Evolutionary conservation across 2,329 filamentous ascomycete genomes (phyloP).

Genomic region (Penicillium sp.): DNA sequence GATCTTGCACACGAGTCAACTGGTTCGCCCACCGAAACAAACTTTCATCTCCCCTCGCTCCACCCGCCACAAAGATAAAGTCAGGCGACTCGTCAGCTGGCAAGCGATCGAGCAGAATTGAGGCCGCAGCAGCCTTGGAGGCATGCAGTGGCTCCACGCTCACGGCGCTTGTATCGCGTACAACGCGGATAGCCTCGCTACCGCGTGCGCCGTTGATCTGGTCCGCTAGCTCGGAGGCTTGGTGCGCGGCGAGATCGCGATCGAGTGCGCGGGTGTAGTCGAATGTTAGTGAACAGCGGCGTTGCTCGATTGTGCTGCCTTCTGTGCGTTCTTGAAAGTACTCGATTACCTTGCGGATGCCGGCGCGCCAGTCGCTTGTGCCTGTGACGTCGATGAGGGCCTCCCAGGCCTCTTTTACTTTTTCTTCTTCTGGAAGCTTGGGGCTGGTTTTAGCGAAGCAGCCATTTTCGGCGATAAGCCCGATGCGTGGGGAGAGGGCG

Average conservation of each 20-base stretch:
- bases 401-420: slow-evolving; percentile 65
- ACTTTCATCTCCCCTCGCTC: slow-evolving; percentile 84
- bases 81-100: slow-evolving; percentile 62
- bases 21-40: slow-evolving; percentile 93
- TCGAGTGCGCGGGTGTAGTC: slow-evolving; percentile 80
- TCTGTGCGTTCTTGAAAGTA: slow-evolving; percentile 90
- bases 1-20: slow-evolving; percentile 44
- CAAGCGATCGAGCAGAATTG: slow-evolving; percentile 64
- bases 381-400: slow-evolving; percentile 70
- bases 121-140: slow-evolving; percentile 79
- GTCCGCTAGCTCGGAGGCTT: slow-evolving; percentile 83
- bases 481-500: slow-evolving; percentile 67
- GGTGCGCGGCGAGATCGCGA: slow-evolving; percentile 70
- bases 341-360: slow-evolving; percentile 75
- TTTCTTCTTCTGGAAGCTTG: slow-evolving; percentile 44
- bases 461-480: slow-evolving; percentile 89
- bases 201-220: slow-evolving; percentile 93
- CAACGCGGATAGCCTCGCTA: slow-evolving; percentile 75
- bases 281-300: slow-evolving; percentile 82
- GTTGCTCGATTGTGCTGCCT: slow-evolving; percentile 79
- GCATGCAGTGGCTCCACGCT: slow-evolving; percentile 81
- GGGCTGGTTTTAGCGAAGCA: slow-evolving; percentile 70
- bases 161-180: slow-evolving; percentile 76
- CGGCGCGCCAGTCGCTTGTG: slow-evolving; percentile 74
- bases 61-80: slow-evolving; percentile 84